These are phyloP conservation scores for Neoboletus magnificus DNA, from an alignment of 768 basidiomycete species.

Conservation along the genomic window DNA sequence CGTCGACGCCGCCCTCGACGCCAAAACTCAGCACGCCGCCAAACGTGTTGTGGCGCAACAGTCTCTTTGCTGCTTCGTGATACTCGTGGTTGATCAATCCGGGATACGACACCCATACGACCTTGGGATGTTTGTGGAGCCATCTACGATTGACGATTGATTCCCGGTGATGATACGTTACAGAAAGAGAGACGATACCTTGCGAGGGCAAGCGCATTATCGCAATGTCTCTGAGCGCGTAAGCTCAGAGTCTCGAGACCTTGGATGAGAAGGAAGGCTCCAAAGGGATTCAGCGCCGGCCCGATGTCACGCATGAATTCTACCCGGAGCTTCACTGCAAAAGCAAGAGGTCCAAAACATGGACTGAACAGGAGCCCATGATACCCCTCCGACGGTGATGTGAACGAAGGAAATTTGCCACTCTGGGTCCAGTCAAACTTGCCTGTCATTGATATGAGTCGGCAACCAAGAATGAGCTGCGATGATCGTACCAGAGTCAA, in stretches of 20 bases:
- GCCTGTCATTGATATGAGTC: conserved; percentile 1
- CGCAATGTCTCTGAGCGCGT: conserved; percentile 65
- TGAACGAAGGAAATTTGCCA: conserved; percentile 72
- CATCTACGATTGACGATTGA: conserved; percentile 1
- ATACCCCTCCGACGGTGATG: conserved; percentile 71
- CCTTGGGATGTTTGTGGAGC: conserved; percentile 12
- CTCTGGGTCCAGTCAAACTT: conserved; percentile 69
- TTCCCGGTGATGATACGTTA: not conserved
- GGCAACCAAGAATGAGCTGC: not conserved
- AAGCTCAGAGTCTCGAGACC: conserved; percentile 76
- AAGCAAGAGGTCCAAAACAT: conserved; percentile 62
- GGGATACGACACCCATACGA: conserved; percentile 17
- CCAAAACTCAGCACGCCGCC: conserved; percentile 19
- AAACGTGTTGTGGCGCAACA: conserved; percentile 6
- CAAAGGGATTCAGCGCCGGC: conserved; percentile 64
- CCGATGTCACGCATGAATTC: conserved; percentile 68
- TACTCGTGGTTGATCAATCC: conserved; percentile 11
- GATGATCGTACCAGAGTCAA: conserved; percentile 54
- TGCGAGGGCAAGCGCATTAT: conserved; percentile 70
- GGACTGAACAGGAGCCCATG: conserved; percentile 68
- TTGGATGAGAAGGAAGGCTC: conserved; percentile 71
- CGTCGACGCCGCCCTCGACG: not conserved
- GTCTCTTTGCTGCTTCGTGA: conserved; percentile 7
- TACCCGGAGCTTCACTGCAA: conserved; percentile 60
- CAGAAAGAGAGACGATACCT: conserved; percentile 26